Percentiles rank a stretch among this genome's conserved stretches.
phyloP scores from a whole-genome alignment of 2,329 filamentous ascomycete species.

The Verticillium albo-atrum region DNA sequence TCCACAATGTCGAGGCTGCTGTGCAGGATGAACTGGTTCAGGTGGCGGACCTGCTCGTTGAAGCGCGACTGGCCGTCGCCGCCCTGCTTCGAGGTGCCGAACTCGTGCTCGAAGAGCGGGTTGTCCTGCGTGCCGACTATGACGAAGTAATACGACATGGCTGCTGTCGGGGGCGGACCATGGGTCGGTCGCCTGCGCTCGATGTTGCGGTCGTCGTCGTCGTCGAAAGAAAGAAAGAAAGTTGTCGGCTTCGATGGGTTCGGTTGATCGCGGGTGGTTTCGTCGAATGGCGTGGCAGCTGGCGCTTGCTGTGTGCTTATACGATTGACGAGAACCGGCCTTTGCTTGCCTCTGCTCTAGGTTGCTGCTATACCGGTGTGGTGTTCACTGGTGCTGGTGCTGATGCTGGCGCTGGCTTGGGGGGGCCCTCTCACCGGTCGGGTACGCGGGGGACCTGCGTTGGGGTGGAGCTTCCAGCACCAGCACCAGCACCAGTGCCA shows the following conservation, averaged over 20 bases:
- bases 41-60: constrained; percentile 79
- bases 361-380: too few relatives aligned
- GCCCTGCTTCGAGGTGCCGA: constrained; percentile 92
- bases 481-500: too few relatives aligned
- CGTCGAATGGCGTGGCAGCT: constrained; percentile 8
- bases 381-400: not conserved
- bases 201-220: not conserved
- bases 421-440: not conserved
- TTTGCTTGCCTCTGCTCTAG: too few relatives aligned
- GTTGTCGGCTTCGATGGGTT: constrained; percentile 17
- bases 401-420: not conserved
- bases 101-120: constrained; percentile 93
- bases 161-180: constrained; percentile 15
- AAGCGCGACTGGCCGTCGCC: constrained; percentile 91
- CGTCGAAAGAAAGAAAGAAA: too few relatives aligned
- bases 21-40: constrained; percentile 97
- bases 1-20: constrained; percentile 92
- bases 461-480: not conserved
- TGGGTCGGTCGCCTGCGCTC: constrained; percentile 5
- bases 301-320: not conserved
- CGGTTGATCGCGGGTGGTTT: constrained; percentile 3
- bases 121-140: constrained; percentile 95
- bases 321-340: too few relatives aligned
- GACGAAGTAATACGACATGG: constrained; percentile 98
- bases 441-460: not conserved